Conservation (phyloP, 345 rosid species). For the Brassica nigra region DNA sequence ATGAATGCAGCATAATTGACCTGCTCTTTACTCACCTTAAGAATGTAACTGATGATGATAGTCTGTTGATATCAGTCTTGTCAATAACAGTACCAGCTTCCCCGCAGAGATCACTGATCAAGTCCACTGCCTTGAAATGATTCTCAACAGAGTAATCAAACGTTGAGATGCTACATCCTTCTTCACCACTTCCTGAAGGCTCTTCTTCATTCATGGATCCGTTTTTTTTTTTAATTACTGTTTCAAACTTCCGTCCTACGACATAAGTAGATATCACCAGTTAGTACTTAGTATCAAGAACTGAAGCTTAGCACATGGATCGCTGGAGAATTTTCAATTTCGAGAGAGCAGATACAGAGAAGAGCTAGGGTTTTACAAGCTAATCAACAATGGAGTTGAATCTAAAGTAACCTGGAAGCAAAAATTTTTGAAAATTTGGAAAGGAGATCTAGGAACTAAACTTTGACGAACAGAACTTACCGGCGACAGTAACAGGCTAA, state of each 20-base stretch:
- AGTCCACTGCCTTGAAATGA: conserved; percentile 62
- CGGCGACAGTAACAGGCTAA: too few species aligned
- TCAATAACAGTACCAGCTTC: conserved; percentile 43
- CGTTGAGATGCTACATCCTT: conserved; percentile 49
- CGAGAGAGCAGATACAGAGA: background rate
- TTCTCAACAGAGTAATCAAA: conserved; percentile 70
- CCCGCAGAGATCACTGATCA: conserved; percentile 56
- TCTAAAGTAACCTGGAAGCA: background rate
- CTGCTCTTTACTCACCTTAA: conserved; percentile 49
- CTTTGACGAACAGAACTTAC: background rate
- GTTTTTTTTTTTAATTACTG: background rate
- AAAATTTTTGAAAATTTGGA: too few species aligned
- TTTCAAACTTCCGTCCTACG: background rate
- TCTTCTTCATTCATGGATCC: conserved; percentile 29
- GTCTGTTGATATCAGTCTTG: conserved; percentile 40
- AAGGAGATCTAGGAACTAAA: background rate
- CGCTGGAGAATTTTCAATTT: background rate
- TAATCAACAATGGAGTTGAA: background rate
- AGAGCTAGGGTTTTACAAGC: background rate
- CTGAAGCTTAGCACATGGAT: background rate
- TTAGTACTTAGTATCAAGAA: conserved; percentile 7
- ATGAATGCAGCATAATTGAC: background rate
- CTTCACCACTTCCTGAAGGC: conserved; percentile 22
- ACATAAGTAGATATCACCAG: background rate
- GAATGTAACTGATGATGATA: conserved; percentile 64